Conservation (phyloP, 495 filamentous ascomycete species). For the Acidiella bohemica region DNA sequence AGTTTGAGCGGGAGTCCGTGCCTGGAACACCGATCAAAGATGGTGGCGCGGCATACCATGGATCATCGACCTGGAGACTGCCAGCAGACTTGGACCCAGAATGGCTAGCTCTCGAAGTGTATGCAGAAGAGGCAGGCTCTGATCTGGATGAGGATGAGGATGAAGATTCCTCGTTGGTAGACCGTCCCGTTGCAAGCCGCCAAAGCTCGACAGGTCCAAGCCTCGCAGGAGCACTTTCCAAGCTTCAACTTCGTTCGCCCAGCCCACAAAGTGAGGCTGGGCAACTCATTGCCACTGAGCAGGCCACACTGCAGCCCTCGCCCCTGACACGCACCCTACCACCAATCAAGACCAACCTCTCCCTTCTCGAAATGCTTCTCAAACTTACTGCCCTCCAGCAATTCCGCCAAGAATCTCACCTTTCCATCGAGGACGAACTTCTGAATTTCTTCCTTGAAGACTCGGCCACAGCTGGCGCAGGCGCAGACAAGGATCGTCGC, state of each 20-base stretch:
- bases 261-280: slow-evolving; percentile 9
- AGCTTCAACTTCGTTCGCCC: slow-evolving; percentile 29
- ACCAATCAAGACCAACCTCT: slow-evolving; percentile 68
- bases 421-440: slow-evolving; percentile 88
- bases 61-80: slow-evolving; percentile 42
- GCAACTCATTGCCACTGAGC: slow-evolving; percentile 30
- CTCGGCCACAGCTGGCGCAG: slow-evolving; percentile 57
- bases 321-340: slow-evolving; percentile 28
- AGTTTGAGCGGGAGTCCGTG: slow-evolving; percentile 42
- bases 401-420: slow-evolving; percentile 85
- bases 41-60: no score
- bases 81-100: slow-evolving; percentile 77
- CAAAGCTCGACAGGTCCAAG: slow-evolving; percentile 30
- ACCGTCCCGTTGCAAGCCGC: slow-evolving; percentile 13
- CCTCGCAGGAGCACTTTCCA: slow-evolving; percentile 24
- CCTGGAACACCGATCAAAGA: slow-evolving; percentile 2
- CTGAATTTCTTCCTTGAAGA: slow-evolving; percentile 90
- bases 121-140: slow-evolving; percentile 46
- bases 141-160: slow-evolving; percentile 43
- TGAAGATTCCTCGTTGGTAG: slow-evolving; percentile 26
- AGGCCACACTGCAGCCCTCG: slow-evolving; percentile 15
- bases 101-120: slow-evolving; percentile 93
- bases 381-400: slow-evolving; percentile 90
- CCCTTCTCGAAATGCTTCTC: slow-evolving; percentile 84
- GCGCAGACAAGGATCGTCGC: slow-evolving; percentile 55